phyloP scores from a whole-genome alignment of 768 basidiomycete species.

The Rhodosporidiobolus odoratus region DNA sequence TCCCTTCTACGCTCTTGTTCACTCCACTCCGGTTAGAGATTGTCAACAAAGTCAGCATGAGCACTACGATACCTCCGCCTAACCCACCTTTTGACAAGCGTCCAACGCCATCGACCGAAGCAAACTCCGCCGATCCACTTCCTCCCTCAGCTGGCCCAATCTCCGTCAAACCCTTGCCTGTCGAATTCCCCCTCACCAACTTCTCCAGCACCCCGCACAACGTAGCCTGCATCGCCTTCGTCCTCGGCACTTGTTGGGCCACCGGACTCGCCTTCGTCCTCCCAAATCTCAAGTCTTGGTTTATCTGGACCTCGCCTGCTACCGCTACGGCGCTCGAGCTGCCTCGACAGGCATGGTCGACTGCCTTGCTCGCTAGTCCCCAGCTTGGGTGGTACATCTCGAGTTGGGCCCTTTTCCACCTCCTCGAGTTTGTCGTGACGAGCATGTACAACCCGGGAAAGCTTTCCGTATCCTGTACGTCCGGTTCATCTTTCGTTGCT shows the following conservation, averaged over 20 bases:
- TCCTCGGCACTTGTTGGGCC: conserved; percentile 69
- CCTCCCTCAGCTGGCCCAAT: not conserved
- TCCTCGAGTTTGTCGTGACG: conserved; percentile 89
- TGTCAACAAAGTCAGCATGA: not conserved
- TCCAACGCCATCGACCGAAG: not conserved
- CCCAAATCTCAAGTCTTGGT: conserved; percentile 7
- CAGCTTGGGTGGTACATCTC: conserved; percentile 78
- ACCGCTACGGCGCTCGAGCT: not conserved
- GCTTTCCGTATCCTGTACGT: conserved; percentile 86
- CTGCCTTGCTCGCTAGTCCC: conserved; percentile 53
- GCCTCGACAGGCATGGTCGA: not conserved
- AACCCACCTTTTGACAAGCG: conserved; percentile 13
- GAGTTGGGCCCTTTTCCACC: conserved; percentile 81
- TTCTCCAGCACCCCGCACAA: conserved; percentile 62
- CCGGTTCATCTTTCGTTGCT: not conserved
- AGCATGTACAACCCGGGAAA: conserved; percentile 93
- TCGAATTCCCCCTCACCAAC: conserved; percentile 46
- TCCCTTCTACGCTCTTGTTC: not conserved
- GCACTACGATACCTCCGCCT: not conserved
- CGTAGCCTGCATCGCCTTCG: conserved; percentile 69
- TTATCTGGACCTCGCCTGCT: conserved; percentile 2
- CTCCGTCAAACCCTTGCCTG: conserved; percentile 7
- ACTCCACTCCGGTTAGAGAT: not conserved
- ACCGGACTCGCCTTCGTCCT: conserved; percentile 52
- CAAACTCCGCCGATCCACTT: not conserved